phyloP scores from a whole-genome alignment of 176 grass and related monocot species.

The Oryza glaberrima region DNA sequence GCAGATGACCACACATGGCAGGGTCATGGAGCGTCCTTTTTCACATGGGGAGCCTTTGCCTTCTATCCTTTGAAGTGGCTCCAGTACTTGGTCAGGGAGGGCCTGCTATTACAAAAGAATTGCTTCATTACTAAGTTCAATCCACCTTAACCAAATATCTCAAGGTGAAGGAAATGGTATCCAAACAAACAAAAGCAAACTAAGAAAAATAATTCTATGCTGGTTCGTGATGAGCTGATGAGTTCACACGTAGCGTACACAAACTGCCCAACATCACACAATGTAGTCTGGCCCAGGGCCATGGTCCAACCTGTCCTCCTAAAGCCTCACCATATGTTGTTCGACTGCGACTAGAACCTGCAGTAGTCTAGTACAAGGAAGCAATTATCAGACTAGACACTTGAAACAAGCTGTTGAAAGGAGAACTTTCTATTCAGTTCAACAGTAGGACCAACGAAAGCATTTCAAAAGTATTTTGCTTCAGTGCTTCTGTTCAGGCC shows the following conservation, averaged over 20 bases:
- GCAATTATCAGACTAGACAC: neutral
- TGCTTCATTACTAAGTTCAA: neutral
- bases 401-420: conserved; percentile 27
- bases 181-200: neutral
- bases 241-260: neutral
- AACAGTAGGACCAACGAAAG: neutral
- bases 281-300: conserved; percentile 11
- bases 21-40: conserved; percentile 14
- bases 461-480: neutral
- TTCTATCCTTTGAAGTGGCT: conserved; percentile 12
- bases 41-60: conserved; percentile 15
- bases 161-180: conserved; percentile 18
- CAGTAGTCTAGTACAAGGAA: conserved; percentile 3
- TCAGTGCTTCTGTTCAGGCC: conserved; percentile 5
- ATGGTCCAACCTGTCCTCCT: conserved; percentile 17
- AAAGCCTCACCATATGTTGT: conserved; percentile 26
- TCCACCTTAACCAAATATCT: neutral
- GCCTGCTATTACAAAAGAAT: conserved; percentile 28
- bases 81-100: conserved; percentile 3
- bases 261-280: neutral
- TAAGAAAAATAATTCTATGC: conserved; percentile 21
- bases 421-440: neutral
- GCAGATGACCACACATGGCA: conserved; percentile 12
- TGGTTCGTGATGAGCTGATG: neutral
- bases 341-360: conserved; percentile 38